phyloP scores from a whole-genome alignment of 768 basidiomycete genomes.

The Suillus spraguei region DNA sequence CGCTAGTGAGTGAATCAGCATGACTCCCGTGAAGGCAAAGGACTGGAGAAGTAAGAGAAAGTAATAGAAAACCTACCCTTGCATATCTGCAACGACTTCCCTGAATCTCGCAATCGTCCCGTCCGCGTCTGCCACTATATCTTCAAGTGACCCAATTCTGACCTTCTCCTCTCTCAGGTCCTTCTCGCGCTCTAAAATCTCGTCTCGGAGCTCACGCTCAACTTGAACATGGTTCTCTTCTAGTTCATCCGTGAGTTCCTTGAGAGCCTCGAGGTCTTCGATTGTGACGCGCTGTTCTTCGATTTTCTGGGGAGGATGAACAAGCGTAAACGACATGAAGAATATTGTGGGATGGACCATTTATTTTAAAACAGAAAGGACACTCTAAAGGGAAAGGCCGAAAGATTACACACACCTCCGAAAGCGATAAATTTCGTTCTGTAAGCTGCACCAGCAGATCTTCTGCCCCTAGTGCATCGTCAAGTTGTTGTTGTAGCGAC shows the following conservation, averaged over 20 bases:
- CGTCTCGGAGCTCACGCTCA: conserved; percentile 87
- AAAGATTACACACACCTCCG: conserved; percentile 60
- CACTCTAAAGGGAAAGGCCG: background rate
- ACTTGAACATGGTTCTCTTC: conserved; percentile 96
- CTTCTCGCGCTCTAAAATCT: conserved; percentile 44
- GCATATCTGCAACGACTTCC: conserved; percentile 84
- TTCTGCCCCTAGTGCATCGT: conserved; percentile 93
- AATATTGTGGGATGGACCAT: background rate
- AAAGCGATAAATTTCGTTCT: conserved; percentile 88
- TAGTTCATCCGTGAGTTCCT: conserved; percentile 95
- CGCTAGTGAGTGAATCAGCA: conserved; percentile 47
- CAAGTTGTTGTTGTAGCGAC: conserved; percentile 90
- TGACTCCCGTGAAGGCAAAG: background rate
- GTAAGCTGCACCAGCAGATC: conserved; percentile 96
- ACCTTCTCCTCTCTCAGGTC: conserved; percentile 7
- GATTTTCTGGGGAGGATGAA: conserved; percentile 66
- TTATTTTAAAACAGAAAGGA: background rate
- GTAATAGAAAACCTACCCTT: conserved; percentile 52
- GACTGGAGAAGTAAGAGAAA: conserved; percentile 16
- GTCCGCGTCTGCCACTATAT: conserved; percentile 83
- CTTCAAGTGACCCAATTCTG: conserved; percentile 51
- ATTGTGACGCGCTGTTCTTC: conserved; percentile 97
- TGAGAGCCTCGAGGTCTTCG: conserved; percentile 94
- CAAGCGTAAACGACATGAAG: background rate
- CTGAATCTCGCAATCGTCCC: conserved; percentile 90